Percentiles rank a stretch among this genome's conserved stretches.
phyloP scores from a whole-genome alignment of 805 yeast species.

The Candida cerambycidarum region DNA sequence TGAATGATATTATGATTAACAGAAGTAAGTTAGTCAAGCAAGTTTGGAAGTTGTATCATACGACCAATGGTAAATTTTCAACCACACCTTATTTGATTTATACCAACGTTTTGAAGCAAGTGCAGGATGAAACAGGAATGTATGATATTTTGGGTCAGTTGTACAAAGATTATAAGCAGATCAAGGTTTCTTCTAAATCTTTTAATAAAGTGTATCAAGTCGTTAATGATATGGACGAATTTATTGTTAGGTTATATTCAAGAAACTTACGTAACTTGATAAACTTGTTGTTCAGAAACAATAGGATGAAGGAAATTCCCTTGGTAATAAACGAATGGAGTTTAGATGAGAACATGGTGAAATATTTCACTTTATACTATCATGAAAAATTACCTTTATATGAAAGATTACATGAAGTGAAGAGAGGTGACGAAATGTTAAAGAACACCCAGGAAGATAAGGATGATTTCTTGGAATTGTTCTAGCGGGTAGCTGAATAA shows the following conservation, averaged over 20 bases:
- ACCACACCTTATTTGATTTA: conserved; percentile 24
- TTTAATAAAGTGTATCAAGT: conserved; percentile 17
- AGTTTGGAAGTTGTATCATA: conserved; percentile 36
- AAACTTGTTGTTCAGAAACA: conserved; percentile 26
- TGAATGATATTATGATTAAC: conserved; percentile 22
- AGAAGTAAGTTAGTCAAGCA: conserved; percentile 28
- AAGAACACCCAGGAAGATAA: conserved; percentile 21
- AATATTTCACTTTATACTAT: conserved; percentile 14
- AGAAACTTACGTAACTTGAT: conserved; percentile 27
- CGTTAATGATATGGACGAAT: conserved; percentile 13
- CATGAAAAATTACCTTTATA: conserved; percentile 3
- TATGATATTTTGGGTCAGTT: conserved; percentile 24
- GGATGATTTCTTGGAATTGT: conserved; percentile 7
- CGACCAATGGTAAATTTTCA: conserved; percentile 23
- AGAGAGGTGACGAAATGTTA: conserved; percentile 7
- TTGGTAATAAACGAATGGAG: conserved; percentile 36
- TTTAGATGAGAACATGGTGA: conserved; percentile 28
- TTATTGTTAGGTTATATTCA: conserved; percentile 18
- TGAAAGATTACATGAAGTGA: conserved; percentile 1
- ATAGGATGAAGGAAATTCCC: conserved; percentile 30
- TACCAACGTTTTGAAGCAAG: conserved; percentile 24
- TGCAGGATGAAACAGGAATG: conserved; percentile 15
- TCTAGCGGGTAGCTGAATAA: not conserved
- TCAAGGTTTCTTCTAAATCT: conserved; percentile 14
- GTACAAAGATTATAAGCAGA: conserved; percentile 15